Evolutionary conservation across 2,329 filamentous ascomycete species (phyloP), one percentile per base, ranked within the genome.

Genomic region (Exophiala lecanii-corni): DNA sequence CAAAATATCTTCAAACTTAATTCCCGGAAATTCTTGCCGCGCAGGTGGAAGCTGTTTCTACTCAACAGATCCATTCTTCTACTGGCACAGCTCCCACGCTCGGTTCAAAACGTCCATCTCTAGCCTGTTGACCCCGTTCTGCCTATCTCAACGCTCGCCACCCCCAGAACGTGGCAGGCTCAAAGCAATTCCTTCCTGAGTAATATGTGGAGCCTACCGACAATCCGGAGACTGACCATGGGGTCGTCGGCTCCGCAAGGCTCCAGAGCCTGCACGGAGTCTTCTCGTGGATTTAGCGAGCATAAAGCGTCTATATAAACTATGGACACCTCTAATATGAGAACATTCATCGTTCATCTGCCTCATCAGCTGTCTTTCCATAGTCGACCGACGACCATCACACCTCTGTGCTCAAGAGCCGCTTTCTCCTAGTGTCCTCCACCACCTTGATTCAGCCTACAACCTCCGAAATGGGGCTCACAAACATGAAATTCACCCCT

Each of bases 401-500:
- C 13, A 17, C 35, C 35, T 12, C 35, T 5, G 18, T 20, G 10
- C 15, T 13, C 17, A 36, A 13, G 19, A n/a, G 16, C 15, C 18
- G 10, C 19, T 15, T 21, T 19, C 17, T 35, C 18, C 35, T 20
- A n/a, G n/a, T 20, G 12, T 37, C 35, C 20, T 37, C 36, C 10
- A 12, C 13, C n/a, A 15, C 37, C 2, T 30, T 5, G 37, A n/a
- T 18, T 15, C 13, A 19, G 7, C 23, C 3, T 18, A 39, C 25
- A 34, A 25, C 12, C 17, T 35, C 18, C 31, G 23, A 21, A 35
- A 33, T 41, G 39, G 39, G 39, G 10, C 28, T 41, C 28, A 13
- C 13, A 17, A 17, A 30, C 23, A 43, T 43, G 40, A 35, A 43
- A 18, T 35, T 43, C 40, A 43, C 40, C 17, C 40, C 40, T 18